Evolutionary conservation across 768 basidiomycete genomes (phyloP), one percentile per base, ranked within the genome.

Genomic region (Serendipita sp.): DNA sequence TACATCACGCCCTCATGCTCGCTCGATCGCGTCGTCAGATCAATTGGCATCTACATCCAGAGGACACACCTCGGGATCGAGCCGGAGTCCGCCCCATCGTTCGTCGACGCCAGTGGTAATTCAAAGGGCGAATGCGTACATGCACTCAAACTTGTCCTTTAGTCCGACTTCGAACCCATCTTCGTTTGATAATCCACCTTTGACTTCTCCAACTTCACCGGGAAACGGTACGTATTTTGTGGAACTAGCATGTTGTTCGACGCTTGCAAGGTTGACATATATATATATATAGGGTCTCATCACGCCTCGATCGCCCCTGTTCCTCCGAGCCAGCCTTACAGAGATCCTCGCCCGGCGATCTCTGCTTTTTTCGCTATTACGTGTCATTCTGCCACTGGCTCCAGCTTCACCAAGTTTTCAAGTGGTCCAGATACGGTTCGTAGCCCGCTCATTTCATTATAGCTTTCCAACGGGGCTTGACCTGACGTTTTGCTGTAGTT

Each of bases 321-420:
- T n/a, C 72, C 81, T 2, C 85, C 89, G 7, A 71, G 72, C 11
- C 85, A 88, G 64, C 85, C 85, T 13, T 91, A 86, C 72, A 81
- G 88, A 65, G 90, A 92, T 71, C 83, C 86, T 30, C 82, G 90
- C 23, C 72, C 83, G 41, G 75, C 80, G 2, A 79, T 92, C 51
- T 79, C 85, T 38, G 89, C 89, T 0, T 91, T 90, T 73, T 96
- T 96, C 71, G 81, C 82, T 30, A 85, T 95, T 65, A 83, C 83
- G 65, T 94, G 92, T 70, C 81, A 88, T 0, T 89, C 84, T 65
- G 83, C 85, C 16, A 85, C 86, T 3, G 91, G 93, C 2, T 83
- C 89, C 4, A 85, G 85, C 35, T 78, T 91, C 71, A 92, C 89
- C 63, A 79, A 85, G 44, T 95, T 95, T 72, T 82, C 85, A 56